These are phyloP conservation scores for Yamadazyma mexicana DNA, from an alignment of 1,139 yeast species.

Conservation along the genomic window DNA sequence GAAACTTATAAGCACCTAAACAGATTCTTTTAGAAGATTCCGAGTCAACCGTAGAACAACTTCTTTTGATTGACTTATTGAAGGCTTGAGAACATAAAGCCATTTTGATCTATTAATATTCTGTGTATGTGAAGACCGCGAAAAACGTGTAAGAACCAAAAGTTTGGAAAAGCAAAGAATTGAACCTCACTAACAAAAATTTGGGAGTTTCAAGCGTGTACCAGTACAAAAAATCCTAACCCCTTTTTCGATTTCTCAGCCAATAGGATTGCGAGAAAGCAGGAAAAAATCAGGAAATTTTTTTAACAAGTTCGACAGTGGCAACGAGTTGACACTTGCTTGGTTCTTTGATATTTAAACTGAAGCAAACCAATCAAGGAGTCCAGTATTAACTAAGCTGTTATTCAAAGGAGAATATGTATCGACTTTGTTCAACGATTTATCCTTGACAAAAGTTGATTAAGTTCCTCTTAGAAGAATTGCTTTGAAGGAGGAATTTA, in stretches of 20 bases:
- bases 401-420: slow-evolving; percentile 1
- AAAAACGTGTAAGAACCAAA: slow-evolving; percentile 4
- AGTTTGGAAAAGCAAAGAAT: too few relatives aligned
- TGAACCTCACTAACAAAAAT: neutral
- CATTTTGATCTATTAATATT: too few relatives aligned
- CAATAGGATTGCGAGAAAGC: slow-evolving; percentile 9
- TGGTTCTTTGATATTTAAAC: slow-evolving; percentile 7
- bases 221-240: slow-evolving; percentile 2
- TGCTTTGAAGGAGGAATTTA: slow-evolving; percentile 1
- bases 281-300: slow-evolving; percentile 1
- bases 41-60: slow-evolving; percentile 13
- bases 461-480: neutral
- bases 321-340: slow-evolving; percentile 1
- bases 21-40: slow-evolving; percentile 13
- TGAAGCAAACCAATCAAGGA: slow-evolving; percentile 15
- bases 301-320: slow-evolving; percentile 1
- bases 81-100: slow-evolving; percentile 20
- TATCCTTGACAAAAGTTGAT: neutral
- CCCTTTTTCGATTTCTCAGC: slow-evolving; percentile 2
- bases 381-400: slow-evolving; percentile 10
- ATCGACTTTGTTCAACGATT: neutral
- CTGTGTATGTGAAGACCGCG: too few relatives aligned
- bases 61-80: slow-evolving; percentile 15
- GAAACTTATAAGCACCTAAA: slow-evolving; percentile 13
- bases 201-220: neutral